These are phyloP conservation scores for Neopestalotiopsis sp. DNA, from an alignment of 2,329 filamentous ascomycete species.

Conservation along the genomic window DNA sequence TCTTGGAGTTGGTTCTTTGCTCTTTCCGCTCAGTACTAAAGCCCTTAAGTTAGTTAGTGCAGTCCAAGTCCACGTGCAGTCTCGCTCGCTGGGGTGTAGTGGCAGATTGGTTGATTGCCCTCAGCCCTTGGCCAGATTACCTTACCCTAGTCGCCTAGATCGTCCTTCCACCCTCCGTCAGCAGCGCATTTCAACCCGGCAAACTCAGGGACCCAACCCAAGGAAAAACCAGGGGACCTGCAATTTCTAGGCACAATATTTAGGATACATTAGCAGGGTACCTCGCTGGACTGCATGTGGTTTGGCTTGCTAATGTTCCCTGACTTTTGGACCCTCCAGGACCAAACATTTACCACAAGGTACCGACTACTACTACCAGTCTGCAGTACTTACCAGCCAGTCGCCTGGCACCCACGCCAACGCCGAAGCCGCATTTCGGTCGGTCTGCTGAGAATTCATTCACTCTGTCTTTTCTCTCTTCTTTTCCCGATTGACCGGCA, in stretches of 20 bases:
- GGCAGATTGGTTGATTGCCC: background rate
- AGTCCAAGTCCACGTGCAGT: no score
- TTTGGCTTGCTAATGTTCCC: background rate
- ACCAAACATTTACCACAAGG: background rate
- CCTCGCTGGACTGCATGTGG: background rate
- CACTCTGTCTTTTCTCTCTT: background rate
- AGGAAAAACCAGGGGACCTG: no score
- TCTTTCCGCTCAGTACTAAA: background rate
- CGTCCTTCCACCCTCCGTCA: background rate
- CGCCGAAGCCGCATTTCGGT: constrained; percentile 1
- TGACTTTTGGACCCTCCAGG: background rate
- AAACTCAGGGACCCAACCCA: background rate
- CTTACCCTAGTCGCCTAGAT: background rate
- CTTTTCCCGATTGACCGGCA: background rate
- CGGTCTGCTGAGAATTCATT: constrained; percentile 1
- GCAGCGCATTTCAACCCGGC: background rate
- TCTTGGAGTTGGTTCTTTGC: background rate
- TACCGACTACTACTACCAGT: no score
- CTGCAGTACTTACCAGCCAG: no score
- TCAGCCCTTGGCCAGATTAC: background rate
- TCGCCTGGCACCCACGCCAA: background rate
- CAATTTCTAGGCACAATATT: no score
- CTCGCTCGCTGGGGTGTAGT: no score
- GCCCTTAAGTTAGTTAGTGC: background rate
- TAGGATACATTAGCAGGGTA: background rate